These are phyloP conservation scores for Sporormia fimetaria DNA, from an alignment of 495 filamentous ascomycete species.

Conservation along the genomic window DNA sequence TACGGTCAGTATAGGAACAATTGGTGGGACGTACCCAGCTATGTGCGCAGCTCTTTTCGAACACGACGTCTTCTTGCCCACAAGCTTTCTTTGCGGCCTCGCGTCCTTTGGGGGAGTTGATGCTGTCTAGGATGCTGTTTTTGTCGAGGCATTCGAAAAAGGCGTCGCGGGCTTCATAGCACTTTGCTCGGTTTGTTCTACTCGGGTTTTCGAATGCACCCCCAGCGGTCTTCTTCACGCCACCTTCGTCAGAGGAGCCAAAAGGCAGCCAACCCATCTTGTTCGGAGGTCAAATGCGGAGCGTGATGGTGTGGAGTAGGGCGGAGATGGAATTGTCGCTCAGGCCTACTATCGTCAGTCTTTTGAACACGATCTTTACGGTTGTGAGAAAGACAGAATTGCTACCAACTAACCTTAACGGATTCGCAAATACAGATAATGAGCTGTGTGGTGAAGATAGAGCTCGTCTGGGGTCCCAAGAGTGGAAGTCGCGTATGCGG, in stretches of 20 bases:
- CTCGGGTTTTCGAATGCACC: slow-evolving; percentile 62
- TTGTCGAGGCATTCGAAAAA: slow-evolving; percentile 81
- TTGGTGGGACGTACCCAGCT: slow-evolving; percentile 61
- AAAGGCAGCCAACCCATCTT: slow-evolving; percentile 30
- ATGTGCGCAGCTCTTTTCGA: slow-evolving; percentile 63
- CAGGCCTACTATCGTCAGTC: too few species aligned
- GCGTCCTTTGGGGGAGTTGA: slow-evolving; percentile 53
- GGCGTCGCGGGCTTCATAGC: slow-evolving; percentile 75
- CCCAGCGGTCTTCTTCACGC: slow-evolving; percentile 38
- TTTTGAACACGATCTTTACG: too few species aligned
- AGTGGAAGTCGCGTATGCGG: too few species aligned
- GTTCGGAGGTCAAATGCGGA: slow-evolving; percentile 7
- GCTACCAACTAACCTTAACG: too few species aligned
- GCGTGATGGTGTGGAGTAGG: slow-evolving; percentile 12
- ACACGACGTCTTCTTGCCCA: slow-evolving; percentile 48
- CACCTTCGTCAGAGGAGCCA: slow-evolving; percentile 15
- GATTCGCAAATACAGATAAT: too few species aligned
- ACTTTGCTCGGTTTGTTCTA: slow-evolving; percentile 61
- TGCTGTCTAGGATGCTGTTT: slow-evolving; percentile 69
- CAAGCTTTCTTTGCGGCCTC: slow-evolving; percentile 50
- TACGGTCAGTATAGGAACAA: slow-evolving; percentile 2
- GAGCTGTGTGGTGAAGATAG: too few species aligned
- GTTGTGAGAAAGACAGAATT: too few species aligned
- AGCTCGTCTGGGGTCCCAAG: too few species aligned
- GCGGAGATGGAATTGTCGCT: too few species aligned